These are phyloP conservation scores for Steccherinum ochraceum DNA, from an alignment of 768 basidiomycete species.

Conservation along the genomic window DNA sequence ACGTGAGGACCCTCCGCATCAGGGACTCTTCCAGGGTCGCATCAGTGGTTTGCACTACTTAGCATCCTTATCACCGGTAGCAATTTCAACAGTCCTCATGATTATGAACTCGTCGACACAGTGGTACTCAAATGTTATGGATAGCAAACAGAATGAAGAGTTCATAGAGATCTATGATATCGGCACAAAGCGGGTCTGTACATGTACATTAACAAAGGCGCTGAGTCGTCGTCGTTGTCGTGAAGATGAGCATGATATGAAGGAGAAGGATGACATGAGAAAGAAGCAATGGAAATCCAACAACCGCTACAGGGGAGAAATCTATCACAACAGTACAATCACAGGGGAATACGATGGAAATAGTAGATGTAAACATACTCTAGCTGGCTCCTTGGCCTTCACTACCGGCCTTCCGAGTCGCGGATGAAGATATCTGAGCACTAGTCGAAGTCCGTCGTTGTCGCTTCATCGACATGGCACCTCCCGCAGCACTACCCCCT, in stretches of 20 bases:
- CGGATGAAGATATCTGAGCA: constrained; percentile 32
- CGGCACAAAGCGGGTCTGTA: no score
- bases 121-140: neutral
- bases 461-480: constrained; percentile 55
- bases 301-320: neutral
- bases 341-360: constrained; percentile 25
- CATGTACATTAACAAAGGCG: neutral
- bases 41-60: neutral
- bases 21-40: neutral
- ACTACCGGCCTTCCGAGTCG: constrained; percentile 22
- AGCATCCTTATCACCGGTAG: neutral
- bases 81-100: neutral
- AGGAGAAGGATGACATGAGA: neutral
- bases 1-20: no score
- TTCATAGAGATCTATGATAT: neutral
- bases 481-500: constrained; percentile 18
- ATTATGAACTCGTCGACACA: no score
- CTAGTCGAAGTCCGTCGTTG: constrained; percentile 74
- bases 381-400: constrained; percentile 20
- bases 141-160: neutral
- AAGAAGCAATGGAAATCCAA: neutral
- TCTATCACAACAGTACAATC: neutral
- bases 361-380: constrained; percentile 17
- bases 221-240: neutral
- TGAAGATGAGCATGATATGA: neutral